A percentile compares a stretch with the other conserved stretches of the same genome.
Evolutionary conservation across 2,329 filamentous ascomycete species (phyloP).

Genomic region (Hymenoscyphus albidus): DNA sequence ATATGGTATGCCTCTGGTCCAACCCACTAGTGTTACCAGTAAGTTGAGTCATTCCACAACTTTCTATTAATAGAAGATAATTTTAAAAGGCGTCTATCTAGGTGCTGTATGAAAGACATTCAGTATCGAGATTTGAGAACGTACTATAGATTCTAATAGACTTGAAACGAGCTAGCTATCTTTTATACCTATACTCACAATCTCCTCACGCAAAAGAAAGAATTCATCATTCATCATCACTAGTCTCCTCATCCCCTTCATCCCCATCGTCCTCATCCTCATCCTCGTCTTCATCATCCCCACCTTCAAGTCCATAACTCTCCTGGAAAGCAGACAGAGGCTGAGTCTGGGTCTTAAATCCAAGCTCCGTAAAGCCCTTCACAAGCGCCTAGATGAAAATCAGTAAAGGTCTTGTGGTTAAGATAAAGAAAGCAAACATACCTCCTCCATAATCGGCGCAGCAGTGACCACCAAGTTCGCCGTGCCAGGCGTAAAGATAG

Average conservation of each 20-base stretch:
- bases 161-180: too few species aligned
- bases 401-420: neutral
- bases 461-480: constrained; percentile 88
- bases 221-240: constrained; percentile 21
- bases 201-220: neutral
- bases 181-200: neutral
- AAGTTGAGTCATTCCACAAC: too few species aligned
- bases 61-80: too few species aligned
- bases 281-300: constrained; percentile 52
- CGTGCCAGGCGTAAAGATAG: constrained; percentile 73
- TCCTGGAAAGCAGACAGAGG: constrained; percentile 79
- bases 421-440: constrained; percentile 44
- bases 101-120: too few species aligned
- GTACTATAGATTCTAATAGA: too few species aligned
- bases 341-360: constrained; percentile 74
- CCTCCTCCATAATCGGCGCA: constrained; percentile 78
- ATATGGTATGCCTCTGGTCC: too few species aligned
- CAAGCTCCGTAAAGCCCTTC: constrained; percentile 67
- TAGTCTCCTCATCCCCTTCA: constrained; percentile 21
- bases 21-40: too few species aligned
- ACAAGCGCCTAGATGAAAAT: constrained; percentile 59
- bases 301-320: constrained; percentile 74
- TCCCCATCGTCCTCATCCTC: constrained; percentile 32
- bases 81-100: too few species aligned
- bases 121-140: too few species aligned